Evolutionary conservation across 2,329 filamentous ascomycete species (phyloP).

Genomic region (Xylaria sp.): DNA sequence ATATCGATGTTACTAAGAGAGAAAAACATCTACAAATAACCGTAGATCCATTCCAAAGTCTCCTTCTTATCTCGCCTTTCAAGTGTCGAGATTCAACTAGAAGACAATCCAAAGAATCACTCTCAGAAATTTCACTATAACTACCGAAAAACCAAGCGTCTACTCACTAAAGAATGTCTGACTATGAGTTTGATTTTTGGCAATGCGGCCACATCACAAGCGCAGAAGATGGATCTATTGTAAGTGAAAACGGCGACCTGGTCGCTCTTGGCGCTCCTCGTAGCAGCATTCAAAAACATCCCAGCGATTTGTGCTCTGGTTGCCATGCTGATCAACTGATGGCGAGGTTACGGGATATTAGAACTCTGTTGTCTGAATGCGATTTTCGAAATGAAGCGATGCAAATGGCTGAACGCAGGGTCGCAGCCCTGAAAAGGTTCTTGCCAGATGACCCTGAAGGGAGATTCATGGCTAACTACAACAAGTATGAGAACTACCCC

Average conservation of each 20-base stretch:
- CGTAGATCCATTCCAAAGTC: neutral
- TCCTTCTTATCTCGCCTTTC: neutral
- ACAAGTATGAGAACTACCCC: neutral
- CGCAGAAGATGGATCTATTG: neutral
- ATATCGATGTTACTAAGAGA: neutral
- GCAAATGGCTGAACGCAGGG: neutral
- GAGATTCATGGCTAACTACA: neutral
- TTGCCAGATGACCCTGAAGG: neutral
- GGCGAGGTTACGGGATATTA: neutral
- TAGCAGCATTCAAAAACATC: neutral
- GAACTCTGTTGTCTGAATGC: neutral
- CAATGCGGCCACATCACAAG: slow-evolving; percentile 26
- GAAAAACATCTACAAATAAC: neutral
- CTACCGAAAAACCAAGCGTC: neutral
- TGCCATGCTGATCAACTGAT: neutral
- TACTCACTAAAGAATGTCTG: neutral
- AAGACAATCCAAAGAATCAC: neutral
- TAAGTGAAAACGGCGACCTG: neutral
- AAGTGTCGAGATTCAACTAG: neutral
- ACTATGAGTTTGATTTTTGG: slow-evolving; percentile 4
- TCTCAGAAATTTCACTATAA: neutral
- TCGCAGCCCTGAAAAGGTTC: neutral
- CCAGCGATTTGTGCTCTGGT: neutral
- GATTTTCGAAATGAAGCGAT: neutral
- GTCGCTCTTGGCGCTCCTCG: neutral